These are phyloP conservation scores for Amniculicola lignicola DNA, from an alignment of 495 filamentous ascomycete genomes.

Conservation along the genomic window DNA sequence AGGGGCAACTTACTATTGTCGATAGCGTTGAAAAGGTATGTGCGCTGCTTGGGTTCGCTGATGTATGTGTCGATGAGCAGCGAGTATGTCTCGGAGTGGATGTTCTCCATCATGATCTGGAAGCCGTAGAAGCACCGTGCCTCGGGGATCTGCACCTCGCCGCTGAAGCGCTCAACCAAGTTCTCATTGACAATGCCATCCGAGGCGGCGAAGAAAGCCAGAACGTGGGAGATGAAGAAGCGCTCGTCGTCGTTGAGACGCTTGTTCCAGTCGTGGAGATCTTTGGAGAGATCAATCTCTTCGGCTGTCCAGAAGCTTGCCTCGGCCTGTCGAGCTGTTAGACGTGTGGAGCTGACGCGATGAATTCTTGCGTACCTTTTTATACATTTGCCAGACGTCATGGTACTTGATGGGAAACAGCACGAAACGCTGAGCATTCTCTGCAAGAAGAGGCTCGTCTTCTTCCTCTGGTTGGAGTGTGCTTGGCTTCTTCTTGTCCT, in stretches of 20 bases:
- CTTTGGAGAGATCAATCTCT: conserved; percentile 98
- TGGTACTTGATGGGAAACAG: conserved; percentile 99
- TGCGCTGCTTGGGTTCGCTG: conserved; percentile 94
- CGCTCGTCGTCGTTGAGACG: conserved; percentile 92
- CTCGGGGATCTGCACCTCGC: conserved; percentile 95
- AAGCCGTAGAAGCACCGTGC: conserved; percentile 99
- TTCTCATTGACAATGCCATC: conserved; percentile 99
- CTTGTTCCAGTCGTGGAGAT: conserved; percentile 99
- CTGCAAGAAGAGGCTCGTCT: conserved; percentile 86
- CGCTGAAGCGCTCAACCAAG: conserved; percentile 94
- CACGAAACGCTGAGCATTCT: conserved; percentile 95
- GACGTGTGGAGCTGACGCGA: no score
- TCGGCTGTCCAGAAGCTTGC: conserved; percentile 99
- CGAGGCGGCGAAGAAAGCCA: conserved; percentile 99
- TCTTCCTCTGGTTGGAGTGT: conserved; percentile 69
- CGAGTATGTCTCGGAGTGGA: conserved; percentile 99
- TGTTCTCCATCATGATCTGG: conserved; percentile 99
- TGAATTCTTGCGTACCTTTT: no score
- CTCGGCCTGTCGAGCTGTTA: no score
- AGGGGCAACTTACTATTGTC: conserved; percentile 70
- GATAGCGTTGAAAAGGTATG: conserved; percentile 95
- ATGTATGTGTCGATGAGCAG: conserved; percentile 99
- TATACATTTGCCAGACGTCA: conserved; percentile 99
- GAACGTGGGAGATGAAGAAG: conserved; percentile 96
- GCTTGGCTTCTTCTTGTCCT: conserved; percentile 39